These are phyloP conservation scores for Thelonectria olida DNA, from an alignment of 2,329 filamentous ascomycete species.

Conservation along the genomic window DNA sequence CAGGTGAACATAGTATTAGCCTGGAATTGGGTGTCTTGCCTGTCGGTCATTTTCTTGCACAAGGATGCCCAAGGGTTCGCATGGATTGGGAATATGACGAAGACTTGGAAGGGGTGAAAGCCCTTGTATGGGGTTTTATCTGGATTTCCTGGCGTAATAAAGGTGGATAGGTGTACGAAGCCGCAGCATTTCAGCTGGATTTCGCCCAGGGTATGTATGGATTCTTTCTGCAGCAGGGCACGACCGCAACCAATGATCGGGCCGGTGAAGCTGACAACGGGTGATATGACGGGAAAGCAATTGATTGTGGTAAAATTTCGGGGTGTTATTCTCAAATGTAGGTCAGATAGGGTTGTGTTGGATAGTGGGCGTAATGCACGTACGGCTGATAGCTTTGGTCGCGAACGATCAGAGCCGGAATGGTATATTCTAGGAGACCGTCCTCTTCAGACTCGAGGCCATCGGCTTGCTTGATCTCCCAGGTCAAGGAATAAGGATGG, in stretches of 20 bases:
- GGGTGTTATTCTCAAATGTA: not conserved
- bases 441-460: too few species aligned
- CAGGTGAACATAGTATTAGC: not conserved
- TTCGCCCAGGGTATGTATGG: not conserved
- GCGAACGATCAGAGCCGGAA: too few species aligned
- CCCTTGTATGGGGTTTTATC: not conserved
- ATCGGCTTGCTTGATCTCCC: too few species aligned
- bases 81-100: conserved; percentile 3
- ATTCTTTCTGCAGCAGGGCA: not conserved
- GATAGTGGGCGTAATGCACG: not conserved
- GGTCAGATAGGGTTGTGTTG: too few species aligned
- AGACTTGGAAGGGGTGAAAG: conserved; percentile 5
- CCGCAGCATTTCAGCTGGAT: not conserved
- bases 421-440: too few species aligned
- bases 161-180: not conserved
- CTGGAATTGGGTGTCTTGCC: not conserved
- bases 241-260: not conserved
- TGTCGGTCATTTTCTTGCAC: too few species aligned
- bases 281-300: not conserved
- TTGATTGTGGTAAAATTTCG: not conserved
- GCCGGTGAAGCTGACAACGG: not conserved
- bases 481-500: too few species aligned
- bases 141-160: not conserved
- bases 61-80: too few species aligned
- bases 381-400: not conserved